These are phyloP conservation scores for Leucocoprinus sp. DNA, from an alignment of 768 basidiomycete species.

Conservation along the genomic window DNA sequence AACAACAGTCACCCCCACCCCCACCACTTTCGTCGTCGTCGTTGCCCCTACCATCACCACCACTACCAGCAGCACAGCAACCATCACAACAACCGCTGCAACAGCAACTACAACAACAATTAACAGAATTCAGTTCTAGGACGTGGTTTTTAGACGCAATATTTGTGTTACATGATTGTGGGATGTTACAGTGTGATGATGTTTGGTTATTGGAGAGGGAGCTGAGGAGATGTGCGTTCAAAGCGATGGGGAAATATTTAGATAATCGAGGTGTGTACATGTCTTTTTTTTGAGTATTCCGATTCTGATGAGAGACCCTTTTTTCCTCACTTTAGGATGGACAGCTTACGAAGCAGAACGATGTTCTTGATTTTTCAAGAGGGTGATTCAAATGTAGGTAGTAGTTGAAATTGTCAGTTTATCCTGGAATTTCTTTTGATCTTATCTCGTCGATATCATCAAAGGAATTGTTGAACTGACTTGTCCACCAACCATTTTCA, in stretches of 20 bases:
- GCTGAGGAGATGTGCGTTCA: constrained; percentile 36
- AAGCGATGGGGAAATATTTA: constrained; percentile 41
- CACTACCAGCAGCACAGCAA: too few species aligned
- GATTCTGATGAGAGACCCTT: background rate
- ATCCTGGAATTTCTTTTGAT: too few species aligned
- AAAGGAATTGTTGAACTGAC: too few species aligned
- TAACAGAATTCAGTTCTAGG: constrained; percentile 34
- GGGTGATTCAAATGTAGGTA: too few species aligned
- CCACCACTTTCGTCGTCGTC: too few species aligned
- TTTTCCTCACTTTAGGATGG: constrained; percentile 14
- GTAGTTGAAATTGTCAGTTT: too few species aligned
- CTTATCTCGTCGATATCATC: too few species aligned
- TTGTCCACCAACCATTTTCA: too few species aligned
- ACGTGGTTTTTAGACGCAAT: constrained; percentile 43
- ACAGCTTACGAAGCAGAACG: constrained; percentile 16
- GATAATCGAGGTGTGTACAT: constrained; percentile 31
- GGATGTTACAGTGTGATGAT: constrained; percentile 40
- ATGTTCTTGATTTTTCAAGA: constrained; percentile 16
- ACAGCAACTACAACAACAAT: constrained; percentile 1
- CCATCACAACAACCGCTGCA: too few species aligned
- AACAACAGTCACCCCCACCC: too few species aligned
- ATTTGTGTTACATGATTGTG: constrained; percentile 38
- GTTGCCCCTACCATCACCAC: too few species aligned
- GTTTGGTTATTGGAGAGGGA: constrained; percentile 40
- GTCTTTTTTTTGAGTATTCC: background rate